Evolutionary conservation across 1,284 basidiomycete species (phyloP), one percentile per base, ranked within the genome.

Genomic region (Ceratobasidium sp.): DNA sequence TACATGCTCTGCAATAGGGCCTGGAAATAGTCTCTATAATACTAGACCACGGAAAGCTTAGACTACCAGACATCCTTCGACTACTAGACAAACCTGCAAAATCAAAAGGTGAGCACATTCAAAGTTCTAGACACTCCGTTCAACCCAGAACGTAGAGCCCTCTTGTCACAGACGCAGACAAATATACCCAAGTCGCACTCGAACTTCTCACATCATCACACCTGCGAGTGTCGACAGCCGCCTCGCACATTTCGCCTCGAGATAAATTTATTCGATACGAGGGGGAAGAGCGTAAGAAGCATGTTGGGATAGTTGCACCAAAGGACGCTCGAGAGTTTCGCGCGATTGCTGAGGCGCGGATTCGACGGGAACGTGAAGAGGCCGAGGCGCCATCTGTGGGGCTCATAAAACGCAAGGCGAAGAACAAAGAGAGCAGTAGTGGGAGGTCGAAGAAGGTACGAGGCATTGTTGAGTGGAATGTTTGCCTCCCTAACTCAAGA

Each of bases 11-110:
- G 21, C 49, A 16, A 16, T 74, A 95, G 93, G 92, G 87, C 5
- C 87, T 88, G 55, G 87, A 91, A 71, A 88, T 96, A 73, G 84
- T 96, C 18, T 88, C 90, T 76, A 82, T 89, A 35, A 83, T 98
- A 46, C 83, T 97, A 66, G 88, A 95, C 78, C 91, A 95, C 78
- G 96, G 96, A 50, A 96, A 96, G 81, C 86, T 98, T 76, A 88
- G 89, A 63, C 86, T 90, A 8, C 88, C 87, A 77, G 91, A 94
- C 74, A 88, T 96, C 58, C 80, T 94, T 32, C 82, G 85, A 14
- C 79, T 83, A 41, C 79, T 94, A 21, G 84, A 85, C 11, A 79
- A 82, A 8, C 81, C 82, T 64, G 87, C 91, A 73, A 80, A 83
- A 11, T 35, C 52, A 9, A 91, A 91, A 84, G 84, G 92, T 92